phyloP scores from a whole-genome alignment of 768 basidiomycete genomes.

The Cantharellus anzutake region DNA sequence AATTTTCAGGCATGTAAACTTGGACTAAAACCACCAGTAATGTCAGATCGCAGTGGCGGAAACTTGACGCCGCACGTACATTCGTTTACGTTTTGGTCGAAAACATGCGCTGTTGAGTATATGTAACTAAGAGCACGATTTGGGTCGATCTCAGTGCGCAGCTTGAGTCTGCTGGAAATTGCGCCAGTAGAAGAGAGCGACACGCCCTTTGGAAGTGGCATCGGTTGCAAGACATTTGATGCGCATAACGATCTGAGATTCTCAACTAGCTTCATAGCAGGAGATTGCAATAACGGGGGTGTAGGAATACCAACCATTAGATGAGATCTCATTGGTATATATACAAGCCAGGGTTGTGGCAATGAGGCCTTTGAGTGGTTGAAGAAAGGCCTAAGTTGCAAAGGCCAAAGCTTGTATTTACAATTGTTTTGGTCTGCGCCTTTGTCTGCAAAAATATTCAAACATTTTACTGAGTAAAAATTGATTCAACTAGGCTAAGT shows the following conservation, averaged over 20 bases:
- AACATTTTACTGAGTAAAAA: no score
- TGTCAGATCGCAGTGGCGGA: not conserved
- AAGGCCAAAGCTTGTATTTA: no score
- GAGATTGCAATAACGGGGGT: not conserved
- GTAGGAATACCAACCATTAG: not conserved
- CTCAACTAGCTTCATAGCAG: not conserved
- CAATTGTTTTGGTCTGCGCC: no score
- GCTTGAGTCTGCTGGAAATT: not conserved
- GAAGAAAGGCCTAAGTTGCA: no score
- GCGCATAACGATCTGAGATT: not conserved
- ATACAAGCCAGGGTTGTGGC: no score
- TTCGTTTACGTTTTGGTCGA: not conserved
- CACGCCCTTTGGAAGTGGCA: not conserved
- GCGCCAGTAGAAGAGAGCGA: not conserved
- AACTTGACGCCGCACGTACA: not conserved
- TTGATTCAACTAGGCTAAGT: no score
- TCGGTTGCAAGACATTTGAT: not conserved
- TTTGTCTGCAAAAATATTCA: no score
- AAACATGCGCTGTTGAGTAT: not conserved
- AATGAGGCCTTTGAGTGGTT: no score
- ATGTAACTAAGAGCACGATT: not conserved
- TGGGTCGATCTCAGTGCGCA: not conserved
- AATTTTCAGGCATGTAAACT: not conserved
- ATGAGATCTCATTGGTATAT: no score
- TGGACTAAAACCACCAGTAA: not conserved